Percentiles rank a stretch among this genome's conserved stretches.
phyloP scores from a whole-genome alignment of 1,284 basidiomycete genomes.

The Vanrija humicola region DNA sequence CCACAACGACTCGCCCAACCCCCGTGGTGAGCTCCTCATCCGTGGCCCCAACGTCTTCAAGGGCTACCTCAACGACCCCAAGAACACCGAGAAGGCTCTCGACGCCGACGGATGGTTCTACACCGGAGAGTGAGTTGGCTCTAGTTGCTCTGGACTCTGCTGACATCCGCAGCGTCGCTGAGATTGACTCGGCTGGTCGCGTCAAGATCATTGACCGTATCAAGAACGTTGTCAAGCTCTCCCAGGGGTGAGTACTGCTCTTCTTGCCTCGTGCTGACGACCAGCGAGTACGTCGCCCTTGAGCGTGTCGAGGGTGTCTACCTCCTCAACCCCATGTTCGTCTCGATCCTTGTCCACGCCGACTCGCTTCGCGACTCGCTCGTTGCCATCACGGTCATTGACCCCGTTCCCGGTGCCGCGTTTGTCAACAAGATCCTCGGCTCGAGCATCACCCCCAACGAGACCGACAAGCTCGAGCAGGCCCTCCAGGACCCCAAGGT shows the following conservation, averaged over 20 bases:
- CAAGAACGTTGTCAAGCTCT: conserved; percentile 96
- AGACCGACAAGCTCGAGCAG: conserved; percentile 56
- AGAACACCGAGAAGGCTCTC: conserved; percentile 56
- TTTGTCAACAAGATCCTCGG: conserved; percentile 60
- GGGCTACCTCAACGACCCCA: conserved; percentile 55
- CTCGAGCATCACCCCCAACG: conserved; percentile 55
- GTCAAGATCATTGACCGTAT: conserved; percentile 90
- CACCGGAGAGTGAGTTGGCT: conserved; percentile 65
- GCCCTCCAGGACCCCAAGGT: conserved; percentile 65
- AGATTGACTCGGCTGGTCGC: conserved; percentile 72
- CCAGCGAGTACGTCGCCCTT: conserved; percentile 83
- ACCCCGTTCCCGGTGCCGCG: conserved; percentile 46
- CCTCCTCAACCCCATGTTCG: conserved; percentile 63
- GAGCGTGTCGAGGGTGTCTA: conserved; percentile 89
- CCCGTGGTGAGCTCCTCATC: conserved; percentile 81
- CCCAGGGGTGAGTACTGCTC: conserved; percentile 58
- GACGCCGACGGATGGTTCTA: conserved; percentile 76
- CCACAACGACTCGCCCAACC: conserved; percentile 78
- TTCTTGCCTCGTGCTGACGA: no score
- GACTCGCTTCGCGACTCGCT: conserved; percentile 80
- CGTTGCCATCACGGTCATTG: conserved; percentile 62
- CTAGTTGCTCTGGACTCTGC: neutral
- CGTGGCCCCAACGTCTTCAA: conserved; percentile 65
- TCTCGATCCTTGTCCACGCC: conserved; percentile 78
- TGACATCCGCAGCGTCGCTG: conserved; percentile 54